Evolutionary conservation across 2,329 filamentous ascomycete genomes (phyloP).

Genomic region (Leptographium procerum): DNA sequence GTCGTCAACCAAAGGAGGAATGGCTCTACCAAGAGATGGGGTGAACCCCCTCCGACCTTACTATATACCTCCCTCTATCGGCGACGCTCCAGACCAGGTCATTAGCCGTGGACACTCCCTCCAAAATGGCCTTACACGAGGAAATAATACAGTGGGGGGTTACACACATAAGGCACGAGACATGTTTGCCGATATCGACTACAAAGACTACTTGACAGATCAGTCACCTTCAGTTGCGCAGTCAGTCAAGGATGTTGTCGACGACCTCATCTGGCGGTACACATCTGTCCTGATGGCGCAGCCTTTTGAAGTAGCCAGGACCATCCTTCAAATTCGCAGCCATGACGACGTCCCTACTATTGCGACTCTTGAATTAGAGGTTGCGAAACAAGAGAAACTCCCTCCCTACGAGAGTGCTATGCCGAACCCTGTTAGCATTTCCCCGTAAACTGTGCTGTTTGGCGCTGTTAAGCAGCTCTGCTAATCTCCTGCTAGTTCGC

Average conservation of each 20-base stretch:
- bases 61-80: conserved; percentile 52
- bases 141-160: conserved; percentile 1
- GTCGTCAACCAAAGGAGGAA: conserved; percentile 13
- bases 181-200: conserved; percentile 83
- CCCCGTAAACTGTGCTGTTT: not conserved
- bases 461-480: not conserved
- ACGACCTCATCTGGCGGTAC: conserved; percentile 87
- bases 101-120: conserved; percentile 20
- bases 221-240: conserved; percentile 63
- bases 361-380: not conserved
- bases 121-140: not conserved
- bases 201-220: conserved; percentile 75
- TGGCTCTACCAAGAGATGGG: conserved; percentile 33
- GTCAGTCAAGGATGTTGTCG: conserved; percentile 63
- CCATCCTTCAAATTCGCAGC: conserved; percentile 65
- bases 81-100: conserved; percentile 28
- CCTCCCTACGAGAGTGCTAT: not conserved
- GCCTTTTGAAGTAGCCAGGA: conserved; percentile 96
- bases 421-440: not conserved
- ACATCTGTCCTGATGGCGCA: conserved; percentile 79
- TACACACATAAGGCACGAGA: conserved; percentile 63
- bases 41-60: conserved; percentile 59
- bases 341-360: conserved; percentile 36
- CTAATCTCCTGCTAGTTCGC: conserved; percentile 22
- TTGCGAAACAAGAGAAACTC: not conserved